Percentiles rank a stretch among this genome's conserved stretches.
phyloP scores from a whole-genome alignment of 2,329 filamentous ascomycete species.

The Ascochyta pisi region DNA sequence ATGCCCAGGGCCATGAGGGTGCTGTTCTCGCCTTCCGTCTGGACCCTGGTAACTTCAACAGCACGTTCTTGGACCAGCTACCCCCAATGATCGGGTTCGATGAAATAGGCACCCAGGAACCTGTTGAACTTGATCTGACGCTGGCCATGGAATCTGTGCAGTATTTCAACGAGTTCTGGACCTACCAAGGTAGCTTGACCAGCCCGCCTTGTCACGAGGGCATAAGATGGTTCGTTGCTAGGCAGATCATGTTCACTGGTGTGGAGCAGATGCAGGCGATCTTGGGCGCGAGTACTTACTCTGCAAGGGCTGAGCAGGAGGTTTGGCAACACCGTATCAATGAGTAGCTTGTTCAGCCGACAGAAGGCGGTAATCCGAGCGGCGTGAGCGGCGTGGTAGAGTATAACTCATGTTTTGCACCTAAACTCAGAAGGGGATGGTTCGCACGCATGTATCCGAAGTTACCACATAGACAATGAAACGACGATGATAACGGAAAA shows the following conservation, averaged over 20 bases:
- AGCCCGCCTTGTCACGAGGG: constrained; percentile 58
- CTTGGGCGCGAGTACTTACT: constrained; percentile 54
- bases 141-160: constrained; percentile 48
- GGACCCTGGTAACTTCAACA: constrained; percentile 51
- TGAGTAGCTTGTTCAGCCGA: constrained; percentile 28
- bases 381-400: too few relatives aligned
- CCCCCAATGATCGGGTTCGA: constrained; percentile 51
- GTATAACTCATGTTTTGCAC: too few relatives aligned
- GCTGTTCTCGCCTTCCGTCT: constrained; percentile 58
- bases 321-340: constrained; percentile 59
- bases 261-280: constrained; percentile 58
- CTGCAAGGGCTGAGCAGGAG: constrained; percentile 54
- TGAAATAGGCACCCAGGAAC: constrained; percentile 34
- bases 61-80: constrained; percentile 53
- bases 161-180: constrained; percentile 57
- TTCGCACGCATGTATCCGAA: too few relatives aligned
- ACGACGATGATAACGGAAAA: too few relatives aligned
- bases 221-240: constrained; percentile 55
- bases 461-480: too few relatives aligned
- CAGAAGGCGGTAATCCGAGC: too few relatives aligned
- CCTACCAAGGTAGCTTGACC: constrained; percentile 57
- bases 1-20: constrained; percentile 50
- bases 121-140: constrained; percentile 40
- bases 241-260: constrained; percentile 53
- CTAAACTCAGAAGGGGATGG: too few relatives aligned